These are phyloP conservation scores for Fusarium torulosum DNA, from an alignment of 2,329 filamentous ascomycete genomes.

Conservation along the genomic window DNA sequence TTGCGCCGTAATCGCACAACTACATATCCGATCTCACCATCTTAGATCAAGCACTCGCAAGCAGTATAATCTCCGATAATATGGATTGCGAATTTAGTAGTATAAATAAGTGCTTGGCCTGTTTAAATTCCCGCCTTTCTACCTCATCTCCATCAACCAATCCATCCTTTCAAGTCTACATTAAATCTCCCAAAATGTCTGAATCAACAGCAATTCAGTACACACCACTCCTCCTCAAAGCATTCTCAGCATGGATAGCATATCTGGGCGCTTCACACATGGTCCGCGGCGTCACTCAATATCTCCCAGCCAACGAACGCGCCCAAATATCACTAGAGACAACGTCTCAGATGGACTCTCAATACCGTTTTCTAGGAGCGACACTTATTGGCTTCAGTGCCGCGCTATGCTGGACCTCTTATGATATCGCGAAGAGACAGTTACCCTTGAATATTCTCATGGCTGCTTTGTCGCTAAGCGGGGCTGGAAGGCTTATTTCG, in stretches of 20 bases:
- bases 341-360: not conserved
- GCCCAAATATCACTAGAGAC: not conserved
- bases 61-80: not conserved
- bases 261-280: not conserved
- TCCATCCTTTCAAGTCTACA: not conserved
- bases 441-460: not conserved
- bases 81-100: not conserved
- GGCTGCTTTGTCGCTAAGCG: not conserved
- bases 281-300: not conserved
- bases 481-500: not conserved
- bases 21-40: not conserved
- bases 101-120: not conserved
- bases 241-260: not conserved
- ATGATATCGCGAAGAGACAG: not conserved
- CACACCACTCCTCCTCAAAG: not conserved
- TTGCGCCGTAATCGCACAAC: not conserved
- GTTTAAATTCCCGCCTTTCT: not conserved
- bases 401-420: not conserved
- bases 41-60: not conserved
- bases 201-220: not conserved
- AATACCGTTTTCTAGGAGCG: not conserved
- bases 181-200: not conserved
- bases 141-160: not conserved
- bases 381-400: not conserved
- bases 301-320: not conserved